Conservation (phyloP, 805 yeast genomes). For the Wickerhamomyces xylosicus region DNA sequence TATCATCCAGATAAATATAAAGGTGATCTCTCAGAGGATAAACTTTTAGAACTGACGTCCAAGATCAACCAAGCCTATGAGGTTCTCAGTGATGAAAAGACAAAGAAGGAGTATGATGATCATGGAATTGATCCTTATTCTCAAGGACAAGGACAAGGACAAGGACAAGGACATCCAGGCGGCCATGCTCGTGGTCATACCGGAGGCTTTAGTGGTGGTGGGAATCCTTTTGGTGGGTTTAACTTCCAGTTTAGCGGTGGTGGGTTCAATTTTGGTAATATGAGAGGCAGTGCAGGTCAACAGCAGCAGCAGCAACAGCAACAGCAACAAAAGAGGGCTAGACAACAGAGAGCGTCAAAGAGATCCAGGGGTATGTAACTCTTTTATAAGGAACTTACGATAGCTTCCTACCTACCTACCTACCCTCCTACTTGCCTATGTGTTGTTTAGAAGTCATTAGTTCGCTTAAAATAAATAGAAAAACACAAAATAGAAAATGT, state of each 20-base stretch:
- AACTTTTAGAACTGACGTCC: constrained; percentile 45
- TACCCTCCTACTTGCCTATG: too few species aligned
- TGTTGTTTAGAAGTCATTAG: too few species aligned
- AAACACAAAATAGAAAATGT: too few species aligned
- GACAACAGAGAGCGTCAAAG: background rate
- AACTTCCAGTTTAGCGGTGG: constrained; percentile 1
- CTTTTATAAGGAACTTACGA: too few species aligned
- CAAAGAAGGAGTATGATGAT: constrained; percentile 56
- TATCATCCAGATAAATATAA: constrained; percentile 91
- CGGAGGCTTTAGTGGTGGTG: constrained; percentile 2
- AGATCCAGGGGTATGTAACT: background rate
- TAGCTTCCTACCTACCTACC: too few species aligned
- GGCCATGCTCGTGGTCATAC: constrained; percentile 1
- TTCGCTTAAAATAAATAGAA: too few species aligned
- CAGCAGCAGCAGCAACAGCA: background rate
- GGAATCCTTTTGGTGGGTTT: constrained; percentile 5
- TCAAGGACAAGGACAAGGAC: constrained; percentile 14
- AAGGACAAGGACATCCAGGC: constrained; percentile 3
- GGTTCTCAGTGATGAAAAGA: constrained; percentile 57
- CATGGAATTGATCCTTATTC: constrained; percentile 44
- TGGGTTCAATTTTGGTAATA: constrained; percentile 3
- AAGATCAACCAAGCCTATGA: constrained; percentile 92
- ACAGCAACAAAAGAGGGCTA: background rate
- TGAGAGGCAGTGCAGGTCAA: too few species aligned
- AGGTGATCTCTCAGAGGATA: constrained; percentile 63